A percentile compares a stretch with the other conserved stretches of the same genome.
phyloP scores from a whole-genome alignment of 352 stramenopile genomes.

The Globisporangium orthogonon region DNA sequence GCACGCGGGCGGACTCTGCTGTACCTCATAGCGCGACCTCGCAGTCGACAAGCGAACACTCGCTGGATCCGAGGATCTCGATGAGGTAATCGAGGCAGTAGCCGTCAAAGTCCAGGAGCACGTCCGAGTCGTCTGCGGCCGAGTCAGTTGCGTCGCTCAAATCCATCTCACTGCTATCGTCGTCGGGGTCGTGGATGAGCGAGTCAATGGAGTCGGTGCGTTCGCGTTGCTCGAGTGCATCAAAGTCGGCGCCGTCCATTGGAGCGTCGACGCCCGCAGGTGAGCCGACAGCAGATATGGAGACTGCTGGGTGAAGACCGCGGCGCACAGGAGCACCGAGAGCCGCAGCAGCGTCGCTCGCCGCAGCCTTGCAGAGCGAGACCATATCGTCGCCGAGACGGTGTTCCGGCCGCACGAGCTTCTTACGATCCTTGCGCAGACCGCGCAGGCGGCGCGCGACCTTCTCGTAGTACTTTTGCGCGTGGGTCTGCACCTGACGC shows the following conservation, averaged over 20 bases:
- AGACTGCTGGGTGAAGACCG: conserved; percentile 5
- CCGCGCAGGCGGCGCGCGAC: conserved; percentile 52
- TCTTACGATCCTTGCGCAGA: conserved; percentile 58
- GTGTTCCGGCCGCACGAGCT: conserved; percentile 44
- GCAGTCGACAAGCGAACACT: background rate
- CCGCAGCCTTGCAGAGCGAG: conserved; percentile 15
- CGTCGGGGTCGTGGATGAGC: background rate
- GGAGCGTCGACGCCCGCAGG: conserved; percentile 3
- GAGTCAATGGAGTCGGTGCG: conserved; percentile 5
- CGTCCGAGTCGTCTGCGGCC: conserved; percentile 4
- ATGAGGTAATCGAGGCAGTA: conserved; percentile 14
- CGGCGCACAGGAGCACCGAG: conserved; percentile 1
- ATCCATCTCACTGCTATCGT: conserved; percentile 1
- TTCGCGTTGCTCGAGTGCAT: background rate
- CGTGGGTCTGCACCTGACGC: conserved; percentile 58
- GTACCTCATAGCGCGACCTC: conserved; percentile 7
- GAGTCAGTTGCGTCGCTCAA: conserved; percentile 7
- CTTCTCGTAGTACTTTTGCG: conserved; percentile 67
- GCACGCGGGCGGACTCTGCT: background rate
- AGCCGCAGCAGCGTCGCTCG: background rate
- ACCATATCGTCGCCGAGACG: conserved; percentile 42
- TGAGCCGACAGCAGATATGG: background rate
- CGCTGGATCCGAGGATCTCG: conserved; percentile 4
- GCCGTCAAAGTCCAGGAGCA: conserved; percentile 10
- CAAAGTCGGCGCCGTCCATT: conserved; percentile 1